Evolutionary conservation across 352 stramenopile species (phyloP).

Genomic region (Globisporangium nagaii): DNA sequence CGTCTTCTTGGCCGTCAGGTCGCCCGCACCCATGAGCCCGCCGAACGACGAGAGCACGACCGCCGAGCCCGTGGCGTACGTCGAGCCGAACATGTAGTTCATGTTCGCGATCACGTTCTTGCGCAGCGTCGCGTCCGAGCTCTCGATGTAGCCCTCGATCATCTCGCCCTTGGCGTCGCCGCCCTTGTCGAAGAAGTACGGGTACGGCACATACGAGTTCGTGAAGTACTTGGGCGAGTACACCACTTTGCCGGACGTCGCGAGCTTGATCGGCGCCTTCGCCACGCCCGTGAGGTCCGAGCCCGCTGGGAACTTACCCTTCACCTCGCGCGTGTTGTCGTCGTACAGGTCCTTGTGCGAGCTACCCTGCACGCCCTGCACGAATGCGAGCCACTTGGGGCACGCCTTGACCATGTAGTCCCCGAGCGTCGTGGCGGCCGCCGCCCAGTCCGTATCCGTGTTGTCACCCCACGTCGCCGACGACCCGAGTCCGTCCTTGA

Average conservation of each 20-base stretch:
- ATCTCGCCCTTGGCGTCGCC: conserved; percentile 35
- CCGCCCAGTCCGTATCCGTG: conserved; percentile 72
- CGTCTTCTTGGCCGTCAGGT: conserved; percentile 54
- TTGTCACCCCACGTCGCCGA: conserved; percentile 72
- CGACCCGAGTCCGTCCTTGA: conserved; percentile 64
- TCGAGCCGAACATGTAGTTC: conserved; percentile 75
- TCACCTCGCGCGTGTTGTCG: conserved; percentile 33
- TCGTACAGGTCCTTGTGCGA: conserved; percentile 64
- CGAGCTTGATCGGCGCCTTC: conserved; percentile 46
- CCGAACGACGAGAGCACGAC: conserved; percentile 81
- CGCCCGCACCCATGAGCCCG: conserved; percentile 54
- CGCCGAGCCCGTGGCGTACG: conserved; percentile 51
- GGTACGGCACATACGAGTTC: conserved; percentile 49
- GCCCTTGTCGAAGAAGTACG: conserved; percentile 68
- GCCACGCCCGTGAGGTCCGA: conserved; percentile 57
- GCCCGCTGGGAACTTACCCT: conserved; percentile 62
- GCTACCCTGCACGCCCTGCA: conserved; percentile 63
- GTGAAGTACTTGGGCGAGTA: conserved; percentile 79
- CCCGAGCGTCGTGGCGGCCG: conserved; percentile 57
- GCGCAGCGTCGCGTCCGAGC: conserved; percentile 37
- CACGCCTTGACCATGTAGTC: conserved; percentile 63
- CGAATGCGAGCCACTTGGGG: conserved; percentile 73
- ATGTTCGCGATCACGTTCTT: conserved; percentile 71
- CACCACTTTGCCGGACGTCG: conserved; percentile 65
- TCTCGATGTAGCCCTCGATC: conserved; percentile 61